Base-by-base conservation (phyloP, 1,284 basidiomycete genomes). In the Agroathelia rolfsii region DNA sequence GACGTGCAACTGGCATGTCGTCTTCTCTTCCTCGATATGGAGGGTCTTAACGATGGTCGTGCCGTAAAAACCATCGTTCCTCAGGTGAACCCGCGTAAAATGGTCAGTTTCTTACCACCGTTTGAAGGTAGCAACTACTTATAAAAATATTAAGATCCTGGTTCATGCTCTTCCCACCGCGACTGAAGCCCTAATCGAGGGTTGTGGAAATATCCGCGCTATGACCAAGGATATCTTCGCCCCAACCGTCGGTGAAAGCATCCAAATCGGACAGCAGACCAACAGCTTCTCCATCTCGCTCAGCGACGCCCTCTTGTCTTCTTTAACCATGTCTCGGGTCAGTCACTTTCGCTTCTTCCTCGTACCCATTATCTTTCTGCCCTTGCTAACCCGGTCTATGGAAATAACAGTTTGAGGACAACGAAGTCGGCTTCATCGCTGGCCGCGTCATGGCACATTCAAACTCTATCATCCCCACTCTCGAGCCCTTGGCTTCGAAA, bases 31-130 rank as follows among this genome's bases (percentile, higher is more conserved):
- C 76, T 98, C 34, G 95, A 98, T 50, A 79, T 98, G 73, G 89
- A 94, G 45, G 95, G 95, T 17, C 59, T 95, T 36, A 93, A 92
- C 50, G 95, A 99, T 49, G 93, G 94, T 1, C 80, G 93, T 40
- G 92, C 95, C 5, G 80, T 97, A 41, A 96, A 96, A 58, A 94
- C 87, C 1, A 93, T 99, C 41, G 79, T 98, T 8, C 88, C 94
- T 2, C 90, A 96, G 61, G 76, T 99, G 35, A 92, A 95, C 51
- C 95, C 95, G 16, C 74, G 95, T 12, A 93, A 92, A 63, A 78
- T 95, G 70, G 90, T 88, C 37, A 37, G 65, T 53, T 4, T 28
- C 25, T 10, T 15, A 25, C 21, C 8, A 12, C 5, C 9, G 17
- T 37, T 28, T 32, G 27, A 18, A 22, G 7, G 19, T 17, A 19